Conservation (phyloP, 163 green algal genomes). For the Scenedesmus sp. region DNA sequence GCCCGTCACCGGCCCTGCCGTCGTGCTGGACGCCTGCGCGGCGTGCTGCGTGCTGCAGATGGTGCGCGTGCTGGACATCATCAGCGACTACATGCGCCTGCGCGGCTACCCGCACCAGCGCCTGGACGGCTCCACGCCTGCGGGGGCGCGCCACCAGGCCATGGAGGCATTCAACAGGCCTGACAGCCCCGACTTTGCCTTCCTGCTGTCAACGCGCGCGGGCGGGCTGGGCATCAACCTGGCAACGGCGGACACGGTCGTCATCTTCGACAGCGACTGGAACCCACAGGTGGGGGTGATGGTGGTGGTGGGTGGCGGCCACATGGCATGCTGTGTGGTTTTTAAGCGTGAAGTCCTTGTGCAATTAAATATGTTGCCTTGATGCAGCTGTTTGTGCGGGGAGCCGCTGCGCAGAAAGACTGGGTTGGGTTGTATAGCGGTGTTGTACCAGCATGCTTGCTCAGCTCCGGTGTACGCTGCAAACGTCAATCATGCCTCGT, state of each 20-base stretch:
- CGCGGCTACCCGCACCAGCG: slow-evolving; percentile 93
- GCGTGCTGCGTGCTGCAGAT: slow-evolving; percentile 55
- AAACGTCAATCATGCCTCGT: too few species aligned
- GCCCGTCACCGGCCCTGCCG: too few species aligned
- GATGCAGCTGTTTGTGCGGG: too few species aligned
- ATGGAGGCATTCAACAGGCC: slow-evolving; percentile 98
- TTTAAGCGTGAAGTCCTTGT: too few species aligned
- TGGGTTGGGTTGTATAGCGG: too few species aligned
- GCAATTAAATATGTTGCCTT: too few species aligned
- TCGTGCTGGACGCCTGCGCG: too few species aligned
- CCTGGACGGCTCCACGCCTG: slow-evolving; percentile 93
- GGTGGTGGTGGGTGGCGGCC: not conserved
- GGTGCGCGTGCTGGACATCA: slow-evolving; percentile 97
- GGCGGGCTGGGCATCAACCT: slow-evolving; percentile 99
- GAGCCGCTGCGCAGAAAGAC: too few species aligned
- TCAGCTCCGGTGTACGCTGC: too few species aligned
- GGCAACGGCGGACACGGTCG: slow-evolving; percentile 95
- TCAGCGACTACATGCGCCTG: slow-evolving; percentile 94
- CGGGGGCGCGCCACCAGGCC: slow-evolving; percentile 83
- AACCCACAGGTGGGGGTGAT: slow-evolving; percentile 84
- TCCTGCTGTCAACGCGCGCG: slow-evolving; percentile 95
- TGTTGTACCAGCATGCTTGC: too few species aligned
- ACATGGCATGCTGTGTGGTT: not conserved
- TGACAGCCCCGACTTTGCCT: slow-evolving; percentile 81
- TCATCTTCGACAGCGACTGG: slow-evolving; percentile 97